These are phyloP conservation scores for Irpex sp. DNA, from an alignment of 1,284 basidiomycete species.

Conservation along the genomic window DNA sequence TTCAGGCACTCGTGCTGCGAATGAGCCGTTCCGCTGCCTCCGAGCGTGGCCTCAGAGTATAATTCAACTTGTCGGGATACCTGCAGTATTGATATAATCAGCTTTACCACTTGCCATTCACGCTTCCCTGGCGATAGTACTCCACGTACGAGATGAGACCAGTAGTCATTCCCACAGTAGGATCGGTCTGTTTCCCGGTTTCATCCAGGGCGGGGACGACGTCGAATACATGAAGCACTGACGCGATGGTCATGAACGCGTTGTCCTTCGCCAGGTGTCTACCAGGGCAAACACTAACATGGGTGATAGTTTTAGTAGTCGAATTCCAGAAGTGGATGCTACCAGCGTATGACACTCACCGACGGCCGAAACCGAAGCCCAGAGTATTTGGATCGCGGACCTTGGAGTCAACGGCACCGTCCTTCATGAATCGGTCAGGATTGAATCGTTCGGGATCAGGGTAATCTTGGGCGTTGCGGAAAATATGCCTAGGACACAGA, in stretches of 20 bases:
- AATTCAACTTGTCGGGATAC: neutral
- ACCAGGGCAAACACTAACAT: conserved; percentile 18
- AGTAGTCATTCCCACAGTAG: neutral
- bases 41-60: neutral
- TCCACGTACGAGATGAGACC: too few species aligned
- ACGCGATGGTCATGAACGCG: conserved; percentile 21
- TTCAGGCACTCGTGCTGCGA: neutral
- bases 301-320: neutral
- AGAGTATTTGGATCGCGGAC: conserved; percentile 5
- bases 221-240: conserved; percentile 19
- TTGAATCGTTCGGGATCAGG: neutral
- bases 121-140: too few species aligned
- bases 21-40: neutral
- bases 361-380: conserved; percentile 22
- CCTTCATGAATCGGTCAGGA: neutral
- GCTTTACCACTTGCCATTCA: neutral
- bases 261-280: conserved; percentile 20
- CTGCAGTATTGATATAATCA: neutral
- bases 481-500: neutral
- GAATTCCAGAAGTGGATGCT: neutral
- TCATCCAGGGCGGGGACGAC: conserved; percentile 10
- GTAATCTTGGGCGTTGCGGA: neutral
- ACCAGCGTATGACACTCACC: conserved; percentile 12
- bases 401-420: conserved; percentile 1
- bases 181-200: neutral